Conservation (phyloP, 2,329 filamentous ascomycete species). For the Zasmidium cellare region DNA sequence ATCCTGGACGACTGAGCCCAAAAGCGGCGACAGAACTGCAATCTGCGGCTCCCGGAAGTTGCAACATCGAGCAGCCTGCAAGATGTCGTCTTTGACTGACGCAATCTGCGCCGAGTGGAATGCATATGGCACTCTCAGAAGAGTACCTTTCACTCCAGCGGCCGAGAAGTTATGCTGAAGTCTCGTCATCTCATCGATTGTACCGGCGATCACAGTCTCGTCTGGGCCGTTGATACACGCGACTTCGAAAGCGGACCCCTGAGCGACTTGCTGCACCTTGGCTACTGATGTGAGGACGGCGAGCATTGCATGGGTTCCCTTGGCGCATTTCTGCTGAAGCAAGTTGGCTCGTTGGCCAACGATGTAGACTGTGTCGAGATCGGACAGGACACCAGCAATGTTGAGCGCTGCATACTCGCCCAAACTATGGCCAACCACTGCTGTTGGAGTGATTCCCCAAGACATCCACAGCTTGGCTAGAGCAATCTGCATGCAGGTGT, state of each 20-base stretch:
- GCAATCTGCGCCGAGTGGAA: conserved; percentile 37
- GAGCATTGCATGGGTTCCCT: conserved; percentile 31
- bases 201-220: conserved; percentile 26
- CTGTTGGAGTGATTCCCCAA: conserved; percentile 30
- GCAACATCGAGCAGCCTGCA: conserved; percentile 13
- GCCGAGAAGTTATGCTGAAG: conserved; percentile 8
- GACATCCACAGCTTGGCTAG: conserved; percentile 30
- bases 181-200: background rate
- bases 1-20: conserved; percentile 25
- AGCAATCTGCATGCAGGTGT: conserved; percentile 44
- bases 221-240: conserved; percentile 30
- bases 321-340: conserved; percentile 27
- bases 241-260: conserved; percentile 8
- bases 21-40: conserved; percentile 34
- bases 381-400: conserved; percentile 38
- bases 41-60: conserved; percentile 28
- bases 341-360: conserved; percentile 38
- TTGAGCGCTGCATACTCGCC: conserved; percentile 43
- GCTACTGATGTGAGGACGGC: conserved; percentile 10
- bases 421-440: conserved; percentile 36
- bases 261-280: background rate
- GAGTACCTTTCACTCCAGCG: conserved; percentile 11
- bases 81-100: conserved; percentile 28
- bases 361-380: conserved; percentile 36
- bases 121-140: conserved; percentile 29